Base-by-base conservation (phyloP, 2,329 filamentous ascomycete species). In the Penicillium sp. region DNA sequence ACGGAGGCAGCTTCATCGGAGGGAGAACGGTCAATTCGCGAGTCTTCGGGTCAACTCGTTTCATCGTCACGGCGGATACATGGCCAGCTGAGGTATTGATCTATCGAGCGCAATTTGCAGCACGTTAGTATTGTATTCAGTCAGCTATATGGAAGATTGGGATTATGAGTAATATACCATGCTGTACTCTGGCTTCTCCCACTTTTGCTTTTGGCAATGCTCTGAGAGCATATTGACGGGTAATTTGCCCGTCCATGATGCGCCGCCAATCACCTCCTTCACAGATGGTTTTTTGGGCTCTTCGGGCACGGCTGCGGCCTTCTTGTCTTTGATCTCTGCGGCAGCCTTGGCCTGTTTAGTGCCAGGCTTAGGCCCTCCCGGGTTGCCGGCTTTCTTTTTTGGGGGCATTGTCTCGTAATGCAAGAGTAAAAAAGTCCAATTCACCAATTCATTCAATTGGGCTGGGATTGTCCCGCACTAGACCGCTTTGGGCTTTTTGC, bases 191-290 rank as follows among this genome's bases (percentile, higher is more conserved):
- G 93, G 93, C 71, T 88, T 93, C 62, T 91, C 89, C 94, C 94
- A 99, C 71, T 90, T 91, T 73, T 96, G 90, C 74, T 93, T 95
- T 76, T 96, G 92, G 67, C 92, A 97, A 75, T 96, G 90, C 79
- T 97, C 94, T 33, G 89, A 90, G 60, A 97, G 84, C 67, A 97
- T 82, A 70, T 96, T 97, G 61, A 97, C 89, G 1, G 94, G 94
- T 29, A 99, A 79, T 73, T 99, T 99, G 40, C 94, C 94, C 0
- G 94, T 99, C 94, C 94, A 99, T 64, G 92, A 97, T 55, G 91
- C 86, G 47, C 94, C 94, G 41, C 92, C 94, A 68, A 99, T 96
- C 62, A 99, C 79, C 65, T 95, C 90, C 73, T 83, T 78, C 22
- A 82, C 83, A 47, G 84, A 80, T 40, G 84, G 83, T 64, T 82